A percentile compares a stretch with the other conserved stretches of the same genome.
Evolutionary conservation across 2,329 filamentous ascomycete species (phyloP).

Genomic region (Phialophora expanda): DNA sequence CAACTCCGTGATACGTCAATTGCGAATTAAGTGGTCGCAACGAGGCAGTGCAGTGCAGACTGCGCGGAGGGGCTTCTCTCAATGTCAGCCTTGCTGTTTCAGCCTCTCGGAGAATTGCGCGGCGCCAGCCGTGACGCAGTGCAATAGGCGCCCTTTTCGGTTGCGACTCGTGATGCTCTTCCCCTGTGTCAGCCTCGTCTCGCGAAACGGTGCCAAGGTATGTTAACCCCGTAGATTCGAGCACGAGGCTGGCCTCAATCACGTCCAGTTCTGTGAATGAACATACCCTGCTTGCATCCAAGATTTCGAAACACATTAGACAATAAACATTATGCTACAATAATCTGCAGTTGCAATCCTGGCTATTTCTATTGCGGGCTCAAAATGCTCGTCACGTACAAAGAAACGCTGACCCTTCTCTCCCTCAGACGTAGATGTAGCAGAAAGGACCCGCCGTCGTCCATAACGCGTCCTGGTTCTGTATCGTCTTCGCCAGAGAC

Average conservation of each 20-base stretch:
- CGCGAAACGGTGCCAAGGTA: not conserved
- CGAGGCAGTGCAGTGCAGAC: not conserved
- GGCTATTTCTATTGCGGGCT: constrained; percentile 6
- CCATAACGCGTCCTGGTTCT: constrained; percentile 32
- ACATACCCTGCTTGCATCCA: too few relatives aligned
- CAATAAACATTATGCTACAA: constrained; percentile 9
- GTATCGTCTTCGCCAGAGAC: constrained; percentile 16
- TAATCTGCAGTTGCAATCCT: not conserved
- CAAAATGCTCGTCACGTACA: not conserved
- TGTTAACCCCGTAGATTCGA: not conserved
- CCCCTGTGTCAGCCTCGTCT: not conserved
- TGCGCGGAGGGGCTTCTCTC: not conserved
- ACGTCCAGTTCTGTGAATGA: too few relatives aligned
- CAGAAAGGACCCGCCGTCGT: constrained; percentile 37
- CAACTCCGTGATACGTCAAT: not conserved
- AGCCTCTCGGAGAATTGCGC: constrained; percentile 5
- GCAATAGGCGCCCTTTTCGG: not conserved
- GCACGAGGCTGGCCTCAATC: not conserved
- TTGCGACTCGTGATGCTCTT: not conserved
- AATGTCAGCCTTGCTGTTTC: constrained; percentile 16
- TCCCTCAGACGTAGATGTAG: constrained; percentile 36
- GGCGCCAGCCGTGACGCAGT: not conserved
- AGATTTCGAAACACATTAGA: not conserved
- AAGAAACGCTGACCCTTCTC: not conserved
- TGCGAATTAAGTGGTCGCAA: not conserved